Conservation (phyloP, 1,284 basidiomycete species). For the Pulveroboletus sp. region DNA sequence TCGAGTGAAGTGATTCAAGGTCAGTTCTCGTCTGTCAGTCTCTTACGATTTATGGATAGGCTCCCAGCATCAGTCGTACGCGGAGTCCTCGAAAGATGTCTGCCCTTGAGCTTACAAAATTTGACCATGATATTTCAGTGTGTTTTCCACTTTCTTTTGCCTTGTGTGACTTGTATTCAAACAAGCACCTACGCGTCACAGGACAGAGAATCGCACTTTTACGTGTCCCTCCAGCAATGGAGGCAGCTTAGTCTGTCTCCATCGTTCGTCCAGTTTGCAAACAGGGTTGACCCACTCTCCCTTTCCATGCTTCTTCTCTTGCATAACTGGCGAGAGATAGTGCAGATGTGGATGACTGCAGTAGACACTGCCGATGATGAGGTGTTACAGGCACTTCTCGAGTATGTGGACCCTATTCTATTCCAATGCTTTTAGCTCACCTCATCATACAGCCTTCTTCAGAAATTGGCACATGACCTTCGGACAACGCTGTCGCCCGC, state of each 20-base stretch:
- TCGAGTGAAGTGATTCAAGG: slow-evolving; percentile 46
- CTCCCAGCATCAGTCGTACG: slow-evolving; percentile 68
- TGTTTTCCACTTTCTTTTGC: slow-evolving; percentile 15
- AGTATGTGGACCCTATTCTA: slow-evolving; percentile 45
- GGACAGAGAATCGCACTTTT: slow-evolving; percentile 74
- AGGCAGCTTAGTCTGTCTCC: slow-evolving; percentile 77
- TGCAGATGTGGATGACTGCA: slow-evolving; percentile 56
- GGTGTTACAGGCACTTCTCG: slow-evolving; percentile 61
- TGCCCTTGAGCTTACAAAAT: slow-evolving; percentile 50
- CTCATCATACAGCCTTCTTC: slow-evolving; percentile 56
- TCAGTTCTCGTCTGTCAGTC: slow-evolving; percentile 10
- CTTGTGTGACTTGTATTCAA: slow-evolving; percentile 3
- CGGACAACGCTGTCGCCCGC: slow-evolving; percentile 62
- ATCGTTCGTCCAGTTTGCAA: slow-evolving; percentile 70
- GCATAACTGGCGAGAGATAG: slow-evolving; percentile 72
- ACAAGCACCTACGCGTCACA: slow-evolving; percentile 24
- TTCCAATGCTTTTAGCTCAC: slow-evolving; percentile 12
- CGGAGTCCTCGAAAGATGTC: slow-evolving; percentile 64
- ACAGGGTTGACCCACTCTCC: slow-evolving; percentile 56
- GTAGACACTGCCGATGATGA: slow-evolving; percentile 62
- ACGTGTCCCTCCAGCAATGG: slow-evolving; percentile 66
- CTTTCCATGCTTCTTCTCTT: slow-evolving; percentile 79
- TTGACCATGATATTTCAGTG: slow-evolving; percentile 61
- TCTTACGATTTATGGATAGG: background rate
- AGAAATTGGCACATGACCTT: slow-evolving; percentile 73